Conservation (phyloP, 1,284 basidiomycete species). For the Ceraceosorus guamensis region DNA sequence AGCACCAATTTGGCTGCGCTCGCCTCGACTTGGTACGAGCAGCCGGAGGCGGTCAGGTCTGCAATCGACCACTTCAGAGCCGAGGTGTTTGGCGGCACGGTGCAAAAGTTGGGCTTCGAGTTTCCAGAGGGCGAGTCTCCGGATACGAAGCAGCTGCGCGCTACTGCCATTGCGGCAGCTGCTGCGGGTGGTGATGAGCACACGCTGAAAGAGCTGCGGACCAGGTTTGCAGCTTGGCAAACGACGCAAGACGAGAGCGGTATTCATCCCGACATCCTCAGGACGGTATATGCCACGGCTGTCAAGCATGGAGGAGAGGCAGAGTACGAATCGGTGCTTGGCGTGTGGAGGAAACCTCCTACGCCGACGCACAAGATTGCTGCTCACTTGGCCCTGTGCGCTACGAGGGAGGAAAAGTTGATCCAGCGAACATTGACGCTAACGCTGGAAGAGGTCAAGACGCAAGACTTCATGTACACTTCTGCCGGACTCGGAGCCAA, state of each 20-base stretch:
- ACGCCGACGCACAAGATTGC: conserved; percentile 53
- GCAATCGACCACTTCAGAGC: conserved; percentile 34
- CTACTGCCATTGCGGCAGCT: conserved; percentile 61
- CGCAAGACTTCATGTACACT: conserved; percentile 48
- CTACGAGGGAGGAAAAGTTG: conserved; percentile 33
- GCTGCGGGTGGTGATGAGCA: conserved; percentile 53
- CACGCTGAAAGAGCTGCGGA: conserved; percentile 57
- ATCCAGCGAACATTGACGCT: conserved; percentile 38
- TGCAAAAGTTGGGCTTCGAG: conserved; percentile 72
- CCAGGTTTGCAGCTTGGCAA: conserved; percentile 67
- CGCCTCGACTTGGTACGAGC: conserved; percentile 74
- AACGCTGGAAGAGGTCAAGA: conserved; percentile 44
- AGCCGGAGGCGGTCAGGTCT: conserved; percentile 56
- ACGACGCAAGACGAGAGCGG: conserved; percentile 67
- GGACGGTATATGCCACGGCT: conserved; percentile 47
- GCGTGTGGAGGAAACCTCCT: conserved; percentile 59
- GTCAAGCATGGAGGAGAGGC: conserved; percentile 66
- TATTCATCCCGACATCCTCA: conserved; percentile 58
- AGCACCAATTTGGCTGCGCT: conserved; percentile 26
- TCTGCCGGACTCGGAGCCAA: conserved; percentile 43
- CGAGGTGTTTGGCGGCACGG: conserved; percentile 70
- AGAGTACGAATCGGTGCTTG: conserved; percentile 60
- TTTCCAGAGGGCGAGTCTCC: conserved; percentile 63
- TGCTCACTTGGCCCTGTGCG: conserved; percentile 47
- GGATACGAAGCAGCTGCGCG: conserved; percentile 69